Conservation (phyloP, 306 rosid genomes). For the Lathyrus oleraceus region DNA sequence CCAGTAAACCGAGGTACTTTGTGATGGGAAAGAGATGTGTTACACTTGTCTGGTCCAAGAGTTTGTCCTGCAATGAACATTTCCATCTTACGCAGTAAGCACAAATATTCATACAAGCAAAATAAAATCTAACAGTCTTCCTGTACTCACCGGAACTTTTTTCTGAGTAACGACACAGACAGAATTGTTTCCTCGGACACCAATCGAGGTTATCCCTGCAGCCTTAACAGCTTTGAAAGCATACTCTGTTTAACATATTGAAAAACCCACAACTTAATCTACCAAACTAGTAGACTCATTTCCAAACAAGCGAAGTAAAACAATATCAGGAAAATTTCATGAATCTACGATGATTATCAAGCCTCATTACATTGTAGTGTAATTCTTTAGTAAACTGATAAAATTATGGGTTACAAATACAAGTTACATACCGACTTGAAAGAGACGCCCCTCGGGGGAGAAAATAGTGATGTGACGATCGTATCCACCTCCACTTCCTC, state of each 20-base stretch:
- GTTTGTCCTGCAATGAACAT: slow-evolving; percentile 76
- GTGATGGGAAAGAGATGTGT: slow-evolving; percentile 92
- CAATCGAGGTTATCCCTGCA: slow-evolving; percentile 88
- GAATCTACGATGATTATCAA: not conserved
- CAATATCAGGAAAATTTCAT: not conserved
- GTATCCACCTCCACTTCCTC: slow-evolving; percentile 97
- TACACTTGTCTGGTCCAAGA: slow-evolving; percentile 96
- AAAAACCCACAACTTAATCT: slow-evolving; percentile 33
- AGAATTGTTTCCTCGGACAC: slow-evolving; percentile 91
- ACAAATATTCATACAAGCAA: slow-evolving; percentile 12
- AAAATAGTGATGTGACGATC: slow-evolving; percentile 98
- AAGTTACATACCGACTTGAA: slow-evolving; percentile 59
- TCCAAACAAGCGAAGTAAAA: slow-evolving; percentile 22
- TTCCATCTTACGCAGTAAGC: slow-evolving; percentile 3
- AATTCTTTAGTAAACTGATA: not conserved
- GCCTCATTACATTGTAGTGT: not conserved
- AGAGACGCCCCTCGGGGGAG: slow-evolving; percentile 98
- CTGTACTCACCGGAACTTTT: slow-evolving; percentile 88
- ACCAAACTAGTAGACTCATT: slow-evolving; percentile 23
- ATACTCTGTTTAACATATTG: slow-evolving; percentile 65
- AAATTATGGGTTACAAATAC: not conserved
- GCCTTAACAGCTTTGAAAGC: slow-evolving; percentile 99
- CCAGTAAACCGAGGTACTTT: slow-evolving; percentile 87
- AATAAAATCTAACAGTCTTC: slow-evolving; percentile 20
- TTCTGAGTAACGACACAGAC: slow-evolving; percentile 97